Evolutionary conservation across 768 basidiomycete species (phyloP).

Genomic region (Suillus lakei): DNA sequence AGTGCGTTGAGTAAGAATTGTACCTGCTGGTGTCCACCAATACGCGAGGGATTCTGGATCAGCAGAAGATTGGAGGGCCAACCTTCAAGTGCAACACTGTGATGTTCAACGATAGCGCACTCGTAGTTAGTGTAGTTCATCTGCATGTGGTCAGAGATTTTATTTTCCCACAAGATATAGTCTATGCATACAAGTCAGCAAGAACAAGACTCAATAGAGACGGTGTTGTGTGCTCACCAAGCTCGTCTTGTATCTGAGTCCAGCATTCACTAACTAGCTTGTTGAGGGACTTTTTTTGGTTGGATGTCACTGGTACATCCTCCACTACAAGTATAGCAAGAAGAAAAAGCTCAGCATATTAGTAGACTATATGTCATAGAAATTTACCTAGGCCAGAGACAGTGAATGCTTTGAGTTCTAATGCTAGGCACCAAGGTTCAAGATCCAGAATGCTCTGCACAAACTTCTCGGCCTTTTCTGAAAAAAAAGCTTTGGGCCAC

Average conservation of each 20-base stretch:
- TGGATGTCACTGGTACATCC: too few relatives aligned
- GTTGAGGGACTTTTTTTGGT: not conserved
- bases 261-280: not conserved
- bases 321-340: too few relatives aligned
- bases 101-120: not conserved
- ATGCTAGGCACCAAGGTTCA: too few relatives aligned
- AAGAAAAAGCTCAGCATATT: too few relatives aligned
- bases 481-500: too few relatives aligned
- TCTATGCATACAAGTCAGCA: not conserved
- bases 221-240: not conserved
- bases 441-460: too few relatives aligned
- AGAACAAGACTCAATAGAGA: not conserved
- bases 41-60: not conserved
- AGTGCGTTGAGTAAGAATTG: not conserved
- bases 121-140: not conserved
- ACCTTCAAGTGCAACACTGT: not conserved
- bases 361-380: too few relatives aligned
- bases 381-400: too few relatives aligned
- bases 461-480: too few relatives aligned
- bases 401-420: too few relatives aligned
- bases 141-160: not conserved
- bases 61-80: not conserved
- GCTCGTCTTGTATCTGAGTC: not conserved
- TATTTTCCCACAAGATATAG: not conserved
- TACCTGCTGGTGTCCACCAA: not conserved